Conservation (phyloP, 257 asterid genomes). For the Schizonepeta tenuifolia region DNA sequence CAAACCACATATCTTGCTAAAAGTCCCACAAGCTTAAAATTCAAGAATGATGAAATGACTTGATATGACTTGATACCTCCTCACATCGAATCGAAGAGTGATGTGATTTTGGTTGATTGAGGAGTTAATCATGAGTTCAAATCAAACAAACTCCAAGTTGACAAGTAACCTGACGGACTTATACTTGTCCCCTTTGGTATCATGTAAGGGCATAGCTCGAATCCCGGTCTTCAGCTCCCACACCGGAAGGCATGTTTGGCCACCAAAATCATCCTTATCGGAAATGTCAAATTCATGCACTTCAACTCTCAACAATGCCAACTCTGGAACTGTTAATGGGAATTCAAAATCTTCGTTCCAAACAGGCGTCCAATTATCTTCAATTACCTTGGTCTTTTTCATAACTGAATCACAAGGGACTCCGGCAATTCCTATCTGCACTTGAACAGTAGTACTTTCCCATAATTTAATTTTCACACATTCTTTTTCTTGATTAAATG, state of each 20-base stretch:
- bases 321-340: constrained; percentile 61
- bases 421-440: constrained; percentile 81
- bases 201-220: constrained; percentile 63
- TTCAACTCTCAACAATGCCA: constrained; percentile 78
- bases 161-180: constrained; percentile 64
- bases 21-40: not conserved
- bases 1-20: no score
- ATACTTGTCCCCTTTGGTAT: constrained; percentile 71
- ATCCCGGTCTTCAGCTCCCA: constrained; percentile 73
- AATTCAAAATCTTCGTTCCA: constrained; percentile 80
- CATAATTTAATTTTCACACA: not conserved
- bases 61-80: no score
- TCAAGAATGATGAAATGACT: not conserved
- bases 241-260: constrained; percentile 85
- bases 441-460: not conserved
- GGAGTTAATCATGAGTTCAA: not conserved
- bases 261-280: constrained; percentile 84
- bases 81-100: no score
- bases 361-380: constrained; percentile 77
- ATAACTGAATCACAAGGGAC: constrained; percentile 58
- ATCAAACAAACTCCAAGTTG: constrained; percentile 45
- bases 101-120: no score
- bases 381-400: constrained; percentile 54
- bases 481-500: no score
- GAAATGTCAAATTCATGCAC: constrained; percentile 79